Evolutionary conservation across 331 rosid genomes (phyloP).

Genomic region (Phaseolus coccineus): DNA sequence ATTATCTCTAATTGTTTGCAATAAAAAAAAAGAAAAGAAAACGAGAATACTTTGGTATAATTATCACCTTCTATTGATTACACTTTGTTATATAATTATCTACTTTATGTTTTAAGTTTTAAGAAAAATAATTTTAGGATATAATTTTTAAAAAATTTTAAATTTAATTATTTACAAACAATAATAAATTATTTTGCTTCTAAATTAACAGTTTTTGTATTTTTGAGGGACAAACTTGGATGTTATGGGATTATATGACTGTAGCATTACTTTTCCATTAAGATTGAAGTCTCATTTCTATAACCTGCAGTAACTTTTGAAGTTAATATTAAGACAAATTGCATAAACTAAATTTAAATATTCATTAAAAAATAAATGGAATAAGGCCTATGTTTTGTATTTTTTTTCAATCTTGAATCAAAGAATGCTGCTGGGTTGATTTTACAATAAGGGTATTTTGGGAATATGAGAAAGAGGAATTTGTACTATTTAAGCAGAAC

Average conservation of each 20-base stretch:
- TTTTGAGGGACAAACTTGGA: too few relatives aligned
- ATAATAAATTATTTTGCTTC: too few relatives aligned
- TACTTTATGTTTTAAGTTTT: background rate
- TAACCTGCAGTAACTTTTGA: background rate
- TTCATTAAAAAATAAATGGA: background rate
- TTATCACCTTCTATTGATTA: background rate
- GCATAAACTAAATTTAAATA: background rate
- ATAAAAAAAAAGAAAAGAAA: too few relatives aligned
- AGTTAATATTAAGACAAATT: background rate
- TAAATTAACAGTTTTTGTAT: too few relatives aligned
- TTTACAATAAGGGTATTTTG: background rate
- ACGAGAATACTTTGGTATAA: too few relatives aligned
- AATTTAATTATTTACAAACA: background rate
- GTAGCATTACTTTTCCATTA: background rate
- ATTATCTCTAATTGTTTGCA: background rate
- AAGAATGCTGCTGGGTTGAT: background rate
- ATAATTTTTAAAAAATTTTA: too few relatives aligned
- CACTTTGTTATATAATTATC: background rate
- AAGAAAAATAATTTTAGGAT: too few relatives aligned
- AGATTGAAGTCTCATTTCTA: background rate
- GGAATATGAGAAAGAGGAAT: slow-evolving; percentile 9
- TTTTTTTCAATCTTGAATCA: background rate
- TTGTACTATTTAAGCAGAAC: slow-evolving; percentile 9
- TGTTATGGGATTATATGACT: too few relatives aligned
- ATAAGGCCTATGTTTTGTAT: background rate